Base-by-base conservation (phyloP, 257 asterid species). In the Leptodermis oblonga region DNA sequence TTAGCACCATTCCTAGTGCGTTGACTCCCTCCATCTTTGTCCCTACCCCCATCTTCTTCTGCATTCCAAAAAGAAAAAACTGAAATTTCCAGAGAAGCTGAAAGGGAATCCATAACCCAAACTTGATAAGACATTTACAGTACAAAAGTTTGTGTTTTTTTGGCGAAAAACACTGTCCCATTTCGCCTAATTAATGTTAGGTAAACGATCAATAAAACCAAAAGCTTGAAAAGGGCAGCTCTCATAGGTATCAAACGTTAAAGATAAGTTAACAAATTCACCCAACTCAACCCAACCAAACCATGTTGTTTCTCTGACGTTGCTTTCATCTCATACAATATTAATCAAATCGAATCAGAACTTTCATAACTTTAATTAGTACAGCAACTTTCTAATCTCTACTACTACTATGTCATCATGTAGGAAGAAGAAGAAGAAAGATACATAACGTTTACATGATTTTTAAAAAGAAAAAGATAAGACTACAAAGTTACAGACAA, bases 361-460 rank as follows among this genome's bases (percentile, higher is more conserved):
- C 66, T 18, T 61, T 6, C 46, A 33, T 34, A 33, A n/a, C 43
- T 60, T 49, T 41, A 28, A 30, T 7, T 49, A 25, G 49, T 54
- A 41, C 63, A 31, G 36, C 36, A 26, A 70, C 71, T 37, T 7
- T 34, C 61, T 54, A 22, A 52, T 56, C 62, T 56, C 62, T 56
- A 46, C 62, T 26, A 64, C 36, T 65, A 63, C 22, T 20, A 49
- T n/a, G 2, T 20, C 30, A 49, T 43, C 61, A 23, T 54, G 61
- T 26, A 26, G 22, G 39, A 56, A 56, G 37, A 31, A 51, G 46
- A 31, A 51, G 46, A 82, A 70, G 77, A 77, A 71, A 79, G 73
- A 74, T 74, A 71, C 64, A 34, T 73, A 72, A 68, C 78, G 71
- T 73, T 20, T 39, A 55, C 73, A 65, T 62, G 31, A 43, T 14